Percentiles rank a stretch among this genome's conserved stretches.
Evolutionary conservation across 345 rosid species (phyloP).

Genomic region (Diplotaxis tenuifolia): DNA sequence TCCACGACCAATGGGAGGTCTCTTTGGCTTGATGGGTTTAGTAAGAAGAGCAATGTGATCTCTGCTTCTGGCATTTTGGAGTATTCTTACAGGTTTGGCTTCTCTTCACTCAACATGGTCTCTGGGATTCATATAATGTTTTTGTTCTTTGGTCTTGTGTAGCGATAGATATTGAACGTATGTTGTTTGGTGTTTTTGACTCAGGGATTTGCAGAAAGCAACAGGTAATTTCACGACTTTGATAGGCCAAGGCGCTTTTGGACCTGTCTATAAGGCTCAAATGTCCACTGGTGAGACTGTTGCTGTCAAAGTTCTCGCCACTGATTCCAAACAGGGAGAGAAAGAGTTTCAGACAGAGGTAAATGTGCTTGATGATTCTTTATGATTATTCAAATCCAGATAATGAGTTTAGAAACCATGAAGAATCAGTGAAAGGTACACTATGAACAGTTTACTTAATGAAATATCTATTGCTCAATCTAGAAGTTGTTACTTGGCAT

Average conservation of each 20-base stretch:
- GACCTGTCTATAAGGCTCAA: conserved; percentile 97
- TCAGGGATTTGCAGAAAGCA: conserved; percentile 97
- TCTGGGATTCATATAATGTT: no score
- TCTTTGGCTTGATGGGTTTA: conserved; percentile 79
- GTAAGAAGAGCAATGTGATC: conserved; percentile 48
- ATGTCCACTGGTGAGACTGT: conserved; percentile 88
- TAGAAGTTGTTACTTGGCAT: neutral
- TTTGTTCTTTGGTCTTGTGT: no score
- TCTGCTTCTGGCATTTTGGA: conserved; percentile 91
- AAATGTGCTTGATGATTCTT: conserved; percentile 4
- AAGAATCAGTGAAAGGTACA: neutral
- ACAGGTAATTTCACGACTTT: conserved; percentile 84
- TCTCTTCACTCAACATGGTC: no score
- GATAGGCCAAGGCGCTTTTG: conserved; percentile 89
- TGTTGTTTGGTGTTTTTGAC: conserved; percentile 13
- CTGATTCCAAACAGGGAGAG: conserved; percentile 98
- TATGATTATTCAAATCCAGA: neutral
- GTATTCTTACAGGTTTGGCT: conserved; percentile 86
- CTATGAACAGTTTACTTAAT: neutral
- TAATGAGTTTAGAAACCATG: neutral
- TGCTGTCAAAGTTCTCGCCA: conserved; percentile 93
- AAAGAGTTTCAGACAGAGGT: conserved; percentile 98
- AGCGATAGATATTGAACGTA: no score
- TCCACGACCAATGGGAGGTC: conserved; percentile 54
- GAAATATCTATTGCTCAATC: neutral